Conservation (phyloP, 176 grass and related monocot species). For the Ensete ventricosum region DNA sequence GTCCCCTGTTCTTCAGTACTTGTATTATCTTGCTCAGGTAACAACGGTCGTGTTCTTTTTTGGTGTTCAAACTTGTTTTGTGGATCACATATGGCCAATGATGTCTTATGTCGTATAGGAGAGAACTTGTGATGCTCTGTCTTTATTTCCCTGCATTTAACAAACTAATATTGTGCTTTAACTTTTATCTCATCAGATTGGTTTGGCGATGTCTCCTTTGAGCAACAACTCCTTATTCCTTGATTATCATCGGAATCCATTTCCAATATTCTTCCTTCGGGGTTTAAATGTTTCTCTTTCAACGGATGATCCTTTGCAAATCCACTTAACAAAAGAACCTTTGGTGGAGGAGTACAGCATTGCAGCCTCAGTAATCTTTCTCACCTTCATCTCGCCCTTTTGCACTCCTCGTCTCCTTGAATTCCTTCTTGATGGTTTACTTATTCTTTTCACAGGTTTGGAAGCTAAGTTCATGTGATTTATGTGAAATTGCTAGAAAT, state of each 20-base stretch:
- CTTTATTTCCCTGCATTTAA: not conserved
- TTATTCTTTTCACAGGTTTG: slow-evolving; percentile 45
- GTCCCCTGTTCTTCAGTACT: slow-evolving; percentile 88
- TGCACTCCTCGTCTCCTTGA: too few relatives aligned
- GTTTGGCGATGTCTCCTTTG: slow-evolving; percentile 93
- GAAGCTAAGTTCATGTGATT: slow-evolving; percentile 79
- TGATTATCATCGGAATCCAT: slow-evolving; percentile 90
- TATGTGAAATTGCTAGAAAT: slow-evolving; percentile 48
- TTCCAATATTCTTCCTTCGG: slow-evolving; percentile 71
- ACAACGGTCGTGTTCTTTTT: not conserved
- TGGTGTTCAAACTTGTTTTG: not conserved
- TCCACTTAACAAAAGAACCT: slow-evolving; percentile 94
- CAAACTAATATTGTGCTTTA: too few relatives aligned
- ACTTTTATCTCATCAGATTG: slow-evolving; percentile 55
- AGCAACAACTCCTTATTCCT: slow-evolving; percentile 95
- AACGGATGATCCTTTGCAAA: slow-evolving; percentile 90
- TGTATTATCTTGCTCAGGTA: slow-evolving; percentile 98
- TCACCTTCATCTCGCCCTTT: too few relatives aligned
- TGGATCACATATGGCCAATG: too few relatives aligned
- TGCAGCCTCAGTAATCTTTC: slow-evolving; percentile 62
- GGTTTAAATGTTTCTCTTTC: slow-evolving; percentile 91
- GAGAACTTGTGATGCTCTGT: not conserved
- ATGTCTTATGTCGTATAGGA: not conserved
- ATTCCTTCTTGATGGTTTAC: too few relatives aligned
- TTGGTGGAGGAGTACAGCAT: slow-evolving; percentile 96